Base-by-base conservation (phyloP, 495 filamentous ascomycete species). In the Glarea lozoyensis region DNA sequence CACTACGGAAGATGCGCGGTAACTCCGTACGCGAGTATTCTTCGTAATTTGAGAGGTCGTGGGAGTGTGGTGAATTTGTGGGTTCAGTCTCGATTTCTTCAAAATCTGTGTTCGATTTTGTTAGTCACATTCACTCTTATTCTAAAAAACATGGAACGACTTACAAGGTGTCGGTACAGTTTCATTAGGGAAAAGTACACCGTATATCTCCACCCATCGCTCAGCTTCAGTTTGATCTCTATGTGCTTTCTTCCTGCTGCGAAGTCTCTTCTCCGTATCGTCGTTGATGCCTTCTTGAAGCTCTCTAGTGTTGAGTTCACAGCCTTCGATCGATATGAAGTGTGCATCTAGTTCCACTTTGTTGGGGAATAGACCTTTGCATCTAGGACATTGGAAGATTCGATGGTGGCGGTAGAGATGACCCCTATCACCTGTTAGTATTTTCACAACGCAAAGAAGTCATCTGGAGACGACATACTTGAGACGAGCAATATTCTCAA, bases 361-460 rank as follows among this genome's bases (percentile, higher is more conserved):
- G 11, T 13, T 20, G 10, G 35, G 11, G 19, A 52, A 52, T 10
- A 48, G 0, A 11, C 22, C n/a, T 41, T 48, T 47, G 35, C 49
- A 52, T 31, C 49, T 33, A 27, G 9, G 4, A 29, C 49, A 52
- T 41, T 52, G 49, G 24, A 42, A n/a, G 16, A 44, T 40, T 10
- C 10, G 9, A 32, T 52, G 49, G 15, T 48, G 37, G 9, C n/a
- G 12, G 21, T 52, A 52, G 1, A 52, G 24, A 41, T 52, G 49
- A n/a, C 12, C 44, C 35, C 49, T 51, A 13, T 4, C 21, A 37
- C 2, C 4, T 34, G 11, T 1, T n/a, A 1, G 1, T 29, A 18
- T 12, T 10, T 19, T n/a, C n/a, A n/a, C n/a, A n/a, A n/a, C n/a
- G 10, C 10, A 18, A 4, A 6, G 18, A 12, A 7, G 1, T 29